phyloP scores from a whole-genome alignment of 2,329 filamentous ascomycete genomes.

The Colletotrichum caudatum region DNA sequence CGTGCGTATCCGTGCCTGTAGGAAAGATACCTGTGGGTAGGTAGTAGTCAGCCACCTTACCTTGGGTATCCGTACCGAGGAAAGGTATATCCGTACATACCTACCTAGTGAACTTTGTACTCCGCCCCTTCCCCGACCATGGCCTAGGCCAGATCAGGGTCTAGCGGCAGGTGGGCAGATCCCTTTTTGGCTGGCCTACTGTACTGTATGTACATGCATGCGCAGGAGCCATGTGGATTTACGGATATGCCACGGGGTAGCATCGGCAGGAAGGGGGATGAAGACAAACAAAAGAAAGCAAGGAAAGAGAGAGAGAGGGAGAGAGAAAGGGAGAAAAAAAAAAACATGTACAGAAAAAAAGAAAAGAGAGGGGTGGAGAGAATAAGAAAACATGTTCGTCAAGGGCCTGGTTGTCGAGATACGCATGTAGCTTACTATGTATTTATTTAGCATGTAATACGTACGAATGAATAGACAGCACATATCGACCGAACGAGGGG shows the following conservation, averaged over 20 bases:
- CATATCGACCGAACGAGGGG: background rate
- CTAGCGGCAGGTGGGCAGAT: constrained; percentile 31
- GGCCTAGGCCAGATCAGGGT: constrained; percentile 17
- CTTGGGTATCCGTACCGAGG: too few species aligned
- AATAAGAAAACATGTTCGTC: background rate
- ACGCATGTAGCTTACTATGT: background rate
- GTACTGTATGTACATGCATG: too few species aligned
- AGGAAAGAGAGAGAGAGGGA: background rate
- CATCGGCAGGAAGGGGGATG: background rate
- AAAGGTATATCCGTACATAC: too few species aligned
- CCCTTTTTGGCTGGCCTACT: background rate
- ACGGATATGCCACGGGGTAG: too few species aligned
- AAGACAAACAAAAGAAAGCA: background rate
- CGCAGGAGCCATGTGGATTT: too few species aligned
- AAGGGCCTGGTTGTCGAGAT: background rate
- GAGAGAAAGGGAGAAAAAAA: background rate
- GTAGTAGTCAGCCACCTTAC: background rate
- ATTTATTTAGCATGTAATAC: too few species aligned
- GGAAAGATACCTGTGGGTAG: too few species aligned
- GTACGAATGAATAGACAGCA: too few species aligned
- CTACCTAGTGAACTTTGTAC: too few species aligned
- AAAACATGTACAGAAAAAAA: background rate
- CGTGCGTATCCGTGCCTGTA: too few species aligned
- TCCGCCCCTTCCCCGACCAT: background rate
- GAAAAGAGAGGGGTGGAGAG: background rate